Percentiles rank a stretch among this genome's conserved stretches.
phyloP scores from a whole-genome alignment of 345 rosid genomes.

The Lumnitzera littorea region DNA sequence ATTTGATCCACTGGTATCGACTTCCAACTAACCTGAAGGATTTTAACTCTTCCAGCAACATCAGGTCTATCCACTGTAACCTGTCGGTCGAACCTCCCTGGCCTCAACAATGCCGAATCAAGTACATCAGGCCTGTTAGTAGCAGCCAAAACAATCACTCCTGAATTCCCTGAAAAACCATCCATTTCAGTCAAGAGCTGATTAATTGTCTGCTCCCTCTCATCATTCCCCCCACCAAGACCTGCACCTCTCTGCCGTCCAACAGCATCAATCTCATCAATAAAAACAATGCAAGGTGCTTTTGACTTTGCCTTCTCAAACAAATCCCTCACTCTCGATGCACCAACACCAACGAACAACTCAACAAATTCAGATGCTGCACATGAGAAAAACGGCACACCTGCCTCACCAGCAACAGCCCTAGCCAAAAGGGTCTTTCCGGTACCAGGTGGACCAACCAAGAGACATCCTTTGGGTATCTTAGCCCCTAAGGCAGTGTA shows the following conservation, averaged over 20 bases:
- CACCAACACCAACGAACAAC: conserved; percentile 83
- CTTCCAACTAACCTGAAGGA: conserved; percentile 60
- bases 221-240: conserved; percentile 89
- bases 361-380: conserved; percentile 83
- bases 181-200: conserved; percentile 92
- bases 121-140: conserved; percentile 86
- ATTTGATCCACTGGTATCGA: too few relatives aligned
- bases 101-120: conserved; percentile 73
- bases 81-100: conserved; percentile 85
- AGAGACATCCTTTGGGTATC: conserved; percentile 38
- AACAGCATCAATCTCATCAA: conserved; percentile 90
- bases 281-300: conserved; percentile 78
- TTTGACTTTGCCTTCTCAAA: conserved; percentile 78
- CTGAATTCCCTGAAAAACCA: conserved; percentile 79
- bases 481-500: conserved; percentile 33
- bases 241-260: conserved; percentile 97
- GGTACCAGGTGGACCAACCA: conserved; percentile 52
- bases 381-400: conserved; percentile 75
- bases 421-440: conserved; percentile 82
- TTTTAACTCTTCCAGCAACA: conserved; percentile 87
- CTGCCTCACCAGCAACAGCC: conserved; percentile 89
- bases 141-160: conserved; percentile 90
- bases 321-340: conserved; percentile 83
- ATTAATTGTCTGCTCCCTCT: conserved; percentile 86
- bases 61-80: conserved; percentile 91